Evolutionary conservation across 139 green algal genomes (phyloP), one percentile per base, ranked within the genome.

Genomic region (Astrephomene gubernaculifera): DNA sequence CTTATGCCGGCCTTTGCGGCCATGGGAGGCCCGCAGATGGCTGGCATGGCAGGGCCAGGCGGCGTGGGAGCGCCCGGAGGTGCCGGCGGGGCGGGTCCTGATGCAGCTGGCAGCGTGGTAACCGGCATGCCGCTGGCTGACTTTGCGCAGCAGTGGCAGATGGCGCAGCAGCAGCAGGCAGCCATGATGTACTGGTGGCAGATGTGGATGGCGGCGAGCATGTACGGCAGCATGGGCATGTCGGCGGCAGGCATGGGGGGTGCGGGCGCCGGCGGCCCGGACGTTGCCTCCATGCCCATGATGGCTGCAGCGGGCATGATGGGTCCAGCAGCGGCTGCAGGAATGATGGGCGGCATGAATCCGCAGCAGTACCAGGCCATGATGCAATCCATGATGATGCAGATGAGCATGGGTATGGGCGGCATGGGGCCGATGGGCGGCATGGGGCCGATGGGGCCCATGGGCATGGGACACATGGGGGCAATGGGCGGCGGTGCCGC

Each of bases 71-170:
- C 24, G 3, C 44, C 7, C 44, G 71, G 53, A 5, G 33, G 3
- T 36, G 35, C 52, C 5, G 73, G 10, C 38, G 9, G 1, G 67
- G 10, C 9, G 64, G 64, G 5, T 6, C 31, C 1, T n/a, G 64
- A 9, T 7, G 14, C 35, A 31, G 2, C 41, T 33, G 75, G 75
- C 49, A 25, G n/a, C 35, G 86, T 89, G 21, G 89, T 90, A 0
- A 86, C 78, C 17, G 89, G 89, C 65, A 89, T 72, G 78, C 89
- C 89, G 6, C 57, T 92, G n/a, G 71, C 69, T 3, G 89, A 92
- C 43, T 85, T 89, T 78, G 89, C 82, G 14, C 89, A 92, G 86
- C 89, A 92, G 64, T 92, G 86, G 85, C 89, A 90, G 64, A 73
- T 87, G 75, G 81, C 83, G 57, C 86, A 90, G 71, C 82, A 89